These are phyloP conservation scores for Moricandia moricandioides DNA, from an alignment of 345 rosid genomes.

Conservation along the genomic window DNA sequence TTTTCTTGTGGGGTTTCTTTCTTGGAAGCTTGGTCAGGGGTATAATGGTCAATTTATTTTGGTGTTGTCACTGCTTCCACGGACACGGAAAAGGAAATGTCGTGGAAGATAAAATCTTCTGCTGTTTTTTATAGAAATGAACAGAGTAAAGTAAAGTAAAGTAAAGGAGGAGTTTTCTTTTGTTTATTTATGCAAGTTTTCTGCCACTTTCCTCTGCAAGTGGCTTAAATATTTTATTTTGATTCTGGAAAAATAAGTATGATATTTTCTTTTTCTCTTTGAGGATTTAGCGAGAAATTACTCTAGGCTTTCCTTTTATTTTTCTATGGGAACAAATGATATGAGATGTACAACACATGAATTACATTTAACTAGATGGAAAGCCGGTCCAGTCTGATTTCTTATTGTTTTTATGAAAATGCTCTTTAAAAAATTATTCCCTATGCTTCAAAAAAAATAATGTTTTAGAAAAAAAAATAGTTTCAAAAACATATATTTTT, in stretches of 20 bases:
- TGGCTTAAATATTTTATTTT: background rate
- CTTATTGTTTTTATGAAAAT: background rate
- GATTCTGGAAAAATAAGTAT: background rate
- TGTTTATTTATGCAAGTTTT: background rate
- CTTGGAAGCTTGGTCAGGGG: constrained; percentile 41
- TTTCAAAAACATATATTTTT: too few species aligned
- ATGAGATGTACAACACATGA: background rate
- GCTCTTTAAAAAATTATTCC: too few species aligned
- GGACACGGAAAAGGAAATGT: background rate
- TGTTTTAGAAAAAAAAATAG: too few species aligned
- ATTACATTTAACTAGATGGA: background rate
- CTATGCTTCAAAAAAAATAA: too few species aligned
- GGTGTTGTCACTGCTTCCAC: constrained; percentile 10
- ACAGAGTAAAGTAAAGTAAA: background rate
- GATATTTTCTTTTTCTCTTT: background rate
- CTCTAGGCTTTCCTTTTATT: background rate
- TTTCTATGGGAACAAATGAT: background rate
- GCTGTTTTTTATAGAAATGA: background rate
- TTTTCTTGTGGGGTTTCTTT: constrained; percentile 12
- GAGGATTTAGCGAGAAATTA: background rate
- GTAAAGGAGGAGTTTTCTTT: constrained; percentile 4
- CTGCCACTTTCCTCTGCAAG: constrained; percentile 10
- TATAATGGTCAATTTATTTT: background rate
- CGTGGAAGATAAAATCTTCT: constrained; percentile 22
- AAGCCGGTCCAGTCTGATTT: background rate